Conservation (phyloP, 345 rosid species). For the Aquilaria yunnanensis region DNA sequence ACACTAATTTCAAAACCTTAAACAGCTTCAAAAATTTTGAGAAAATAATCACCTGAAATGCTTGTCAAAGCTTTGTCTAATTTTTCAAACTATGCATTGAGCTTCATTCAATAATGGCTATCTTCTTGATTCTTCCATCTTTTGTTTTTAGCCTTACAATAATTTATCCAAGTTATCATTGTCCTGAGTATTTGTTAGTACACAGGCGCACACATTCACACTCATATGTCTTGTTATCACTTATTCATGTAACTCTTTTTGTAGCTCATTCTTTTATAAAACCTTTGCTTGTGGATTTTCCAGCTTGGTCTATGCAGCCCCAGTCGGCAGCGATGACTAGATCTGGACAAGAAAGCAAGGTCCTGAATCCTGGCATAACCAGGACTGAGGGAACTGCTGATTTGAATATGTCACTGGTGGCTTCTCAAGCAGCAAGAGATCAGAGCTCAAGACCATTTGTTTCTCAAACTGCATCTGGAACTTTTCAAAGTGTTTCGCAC, state of each 20-base stretch:
- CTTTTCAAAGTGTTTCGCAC: conserved; percentile 34
- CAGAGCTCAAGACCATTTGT: conserved; percentile 50
- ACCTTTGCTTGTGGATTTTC: conserved; percentile 44
- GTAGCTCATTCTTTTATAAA: conserved; percentile 58
- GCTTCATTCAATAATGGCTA: no score
- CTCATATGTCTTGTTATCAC: no score
- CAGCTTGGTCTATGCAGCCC: conserved; percentile 66
- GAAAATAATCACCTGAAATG: no score
- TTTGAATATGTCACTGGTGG: conserved; percentile 17
- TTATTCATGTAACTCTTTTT: conserved; percentile 7
- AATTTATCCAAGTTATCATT: no score
- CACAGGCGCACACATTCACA: no score
- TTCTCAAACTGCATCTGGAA: conserved; percentile 45
- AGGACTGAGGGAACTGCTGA: conserved; percentile 45
- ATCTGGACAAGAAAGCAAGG: conserved; percentile 43
- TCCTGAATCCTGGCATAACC: conserved; percentile 35
- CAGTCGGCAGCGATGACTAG: conserved; percentile 43
- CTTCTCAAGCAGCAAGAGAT: conserved; percentile 47
- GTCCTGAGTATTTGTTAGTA: no score
- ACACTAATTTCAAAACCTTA: no score
- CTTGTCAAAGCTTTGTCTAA: no score
- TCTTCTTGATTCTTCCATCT: no score
- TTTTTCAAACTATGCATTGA: no score
- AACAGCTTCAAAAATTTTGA: no score
- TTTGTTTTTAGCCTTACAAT: no score